Conservation (phyloP, 169 alveolate species). For the Miamiensis avidus region DNA sequence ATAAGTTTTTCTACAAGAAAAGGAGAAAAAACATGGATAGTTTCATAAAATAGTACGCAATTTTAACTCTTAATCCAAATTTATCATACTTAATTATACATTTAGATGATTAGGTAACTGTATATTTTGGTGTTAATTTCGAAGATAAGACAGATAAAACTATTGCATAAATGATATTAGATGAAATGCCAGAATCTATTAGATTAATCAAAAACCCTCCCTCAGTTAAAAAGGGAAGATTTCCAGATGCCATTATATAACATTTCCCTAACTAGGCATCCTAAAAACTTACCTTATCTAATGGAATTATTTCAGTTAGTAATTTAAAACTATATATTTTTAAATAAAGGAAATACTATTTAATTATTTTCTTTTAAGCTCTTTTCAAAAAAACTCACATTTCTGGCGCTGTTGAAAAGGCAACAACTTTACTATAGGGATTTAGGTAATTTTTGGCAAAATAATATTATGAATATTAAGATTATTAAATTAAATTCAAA, state of each 20-base stretch:
- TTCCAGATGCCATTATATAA: background rate
- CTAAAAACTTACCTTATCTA: background rate
- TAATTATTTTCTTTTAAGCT: too few species aligned
- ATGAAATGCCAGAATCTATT: background rate
- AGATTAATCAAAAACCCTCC: background rate
- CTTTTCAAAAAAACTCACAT: too few species aligned
- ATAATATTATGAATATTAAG: too few species aligned
- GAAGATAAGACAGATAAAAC: slow-evolving; percentile 10
- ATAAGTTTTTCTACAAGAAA: slow-evolving; percentile 1
- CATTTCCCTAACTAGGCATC: background rate
- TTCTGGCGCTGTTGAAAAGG: background rate
- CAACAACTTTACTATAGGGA: background rate
- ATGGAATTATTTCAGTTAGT: background rate
- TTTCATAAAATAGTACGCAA: background rate
- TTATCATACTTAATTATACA: background rate
- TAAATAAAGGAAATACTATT: background rate
- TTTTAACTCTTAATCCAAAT: too few species aligned
- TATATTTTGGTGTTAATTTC: slow-evolving; percentile 17
- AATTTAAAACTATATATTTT: too few species aligned
- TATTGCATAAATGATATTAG: slow-evolving; percentile 18
- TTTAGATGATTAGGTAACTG: slow-evolving; percentile 10
- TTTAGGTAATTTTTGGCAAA: slow-evolving; percentile 22
- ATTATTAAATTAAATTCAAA: too few species aligned
- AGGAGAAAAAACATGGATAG: slow-evolving; percentile 19
- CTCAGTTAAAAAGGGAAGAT: background rate